These are phyloP conservation scores for Neonectria coccinea DNA, from an alignment of 2,329 filamentous ascomycete species.

Conservation along the genomic window DNA sequence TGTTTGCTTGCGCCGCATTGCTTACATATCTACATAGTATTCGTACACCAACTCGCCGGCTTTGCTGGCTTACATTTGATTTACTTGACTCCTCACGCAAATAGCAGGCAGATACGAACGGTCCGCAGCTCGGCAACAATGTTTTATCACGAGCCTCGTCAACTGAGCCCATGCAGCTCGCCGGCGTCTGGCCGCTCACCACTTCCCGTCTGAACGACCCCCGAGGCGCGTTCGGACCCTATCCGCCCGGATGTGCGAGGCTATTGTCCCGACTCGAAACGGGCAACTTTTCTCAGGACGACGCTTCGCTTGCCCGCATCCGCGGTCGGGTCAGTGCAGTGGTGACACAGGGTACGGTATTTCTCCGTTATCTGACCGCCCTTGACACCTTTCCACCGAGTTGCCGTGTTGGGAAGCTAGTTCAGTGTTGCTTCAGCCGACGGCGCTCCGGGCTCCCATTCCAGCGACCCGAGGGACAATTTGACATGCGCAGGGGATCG, in stretches of 20 bases:
- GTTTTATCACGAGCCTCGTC: neutral
- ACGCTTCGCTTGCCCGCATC: neutral
- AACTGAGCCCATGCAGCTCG: constrained; percentile 12
- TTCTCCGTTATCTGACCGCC: constrained; percentile 14
- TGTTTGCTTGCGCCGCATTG: constrained; percentile 28
- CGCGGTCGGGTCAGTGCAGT: neutral
- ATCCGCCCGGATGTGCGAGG: neutral
- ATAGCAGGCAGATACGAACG: constrained; percentile 4
- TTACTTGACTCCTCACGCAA: constrained; percentile 1
- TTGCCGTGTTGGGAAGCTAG: constrained; percentile 13
- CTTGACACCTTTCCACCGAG: constrained; percentile 13
- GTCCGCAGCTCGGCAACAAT: neutral
- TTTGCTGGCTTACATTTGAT: neutral
- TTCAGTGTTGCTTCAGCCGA: constrained; percentile 3
- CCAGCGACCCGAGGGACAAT: constrained; percentile 18
- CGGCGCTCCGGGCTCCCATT: constrained; percentile 17
- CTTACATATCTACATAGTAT: neutral
- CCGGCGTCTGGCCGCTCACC: neutral
- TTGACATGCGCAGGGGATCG: neutral
- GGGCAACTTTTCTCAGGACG: neutral
- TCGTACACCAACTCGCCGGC: neutral
- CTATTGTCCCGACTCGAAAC: neutral
- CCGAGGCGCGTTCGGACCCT: constrained; percentile 6
- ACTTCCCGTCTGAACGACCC: neutral
- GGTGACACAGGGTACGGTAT: constrained; percentile 2